phyloP scores from a whole-genome alignment of 2,329 filamentous ascomycete genomes.

The Dichotomopilus funicola region DNA sequence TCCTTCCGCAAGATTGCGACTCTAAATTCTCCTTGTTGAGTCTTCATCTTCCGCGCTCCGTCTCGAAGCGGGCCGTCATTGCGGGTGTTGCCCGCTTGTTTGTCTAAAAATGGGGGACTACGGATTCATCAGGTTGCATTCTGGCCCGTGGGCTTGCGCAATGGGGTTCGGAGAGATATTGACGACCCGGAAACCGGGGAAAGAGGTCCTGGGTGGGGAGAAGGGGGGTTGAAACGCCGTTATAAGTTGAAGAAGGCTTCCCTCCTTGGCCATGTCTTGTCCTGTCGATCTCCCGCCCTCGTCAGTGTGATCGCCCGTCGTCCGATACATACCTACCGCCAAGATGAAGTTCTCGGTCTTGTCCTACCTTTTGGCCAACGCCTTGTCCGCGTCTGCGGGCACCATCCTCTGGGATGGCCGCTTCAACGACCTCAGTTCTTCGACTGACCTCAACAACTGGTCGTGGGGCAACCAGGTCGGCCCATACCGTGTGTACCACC shows the following conservation, averaged over 20 bases:
- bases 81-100: conserved; percentile 8
- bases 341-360: conserved; percentile 23
- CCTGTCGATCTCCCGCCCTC: neutral
- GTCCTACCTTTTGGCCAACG: conserved; percentile 17
- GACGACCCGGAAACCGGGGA: conserved; percentile 1
- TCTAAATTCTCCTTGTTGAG: neutral
- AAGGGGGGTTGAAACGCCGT: neutral
- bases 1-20: conserved; percentile 22
- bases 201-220: neutral
- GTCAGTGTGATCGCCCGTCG: neutral
- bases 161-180: neutral
- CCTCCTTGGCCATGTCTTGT: neutral
- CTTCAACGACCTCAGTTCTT: conserved; percentile 53
- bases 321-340: neutral
- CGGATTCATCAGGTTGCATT: neutral
- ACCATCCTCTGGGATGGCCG: conserved; percentile 54
- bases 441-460: conserved; percentile 54
- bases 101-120: neutral
- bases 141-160: neutral
- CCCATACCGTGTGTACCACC: conserved; percentile 43
- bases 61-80: conserved; percentile 16
- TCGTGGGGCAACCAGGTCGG: conserved; percentile 62
- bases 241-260: neutral
- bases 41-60: conserved; percentile 4
- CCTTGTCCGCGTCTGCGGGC: conserved; percentile 20